These are phyloP conservation scores for Basidioascus undulatus DNA, from an alignment of 768 basidiomycete genomes.

Conservation along the genomic window DNA sequence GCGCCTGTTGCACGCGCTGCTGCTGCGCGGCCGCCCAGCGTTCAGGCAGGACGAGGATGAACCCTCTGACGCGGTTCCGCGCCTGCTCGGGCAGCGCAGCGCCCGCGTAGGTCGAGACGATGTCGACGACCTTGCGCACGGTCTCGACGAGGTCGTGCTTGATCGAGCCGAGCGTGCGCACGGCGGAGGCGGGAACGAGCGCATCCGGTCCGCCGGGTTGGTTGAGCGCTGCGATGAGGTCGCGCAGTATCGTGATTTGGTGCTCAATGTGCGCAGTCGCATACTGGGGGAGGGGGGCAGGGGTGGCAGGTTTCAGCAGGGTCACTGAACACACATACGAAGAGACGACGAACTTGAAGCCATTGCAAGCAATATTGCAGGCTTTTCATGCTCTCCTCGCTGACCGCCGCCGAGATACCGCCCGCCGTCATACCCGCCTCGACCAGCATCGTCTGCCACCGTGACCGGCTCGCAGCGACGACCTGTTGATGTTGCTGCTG, in stretches of 20 bases:
- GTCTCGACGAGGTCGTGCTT: conserved; percentile 69
- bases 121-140: conserved; percentile 66
- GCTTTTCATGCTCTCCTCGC: conserved; percentile 71
- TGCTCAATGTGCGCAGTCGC: conserved; percentile 69
- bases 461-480: conserved; percentile 25
- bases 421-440: conserved; percentile 36
- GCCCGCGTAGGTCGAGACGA: conserved; percentile 64
- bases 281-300: conserved; percentile 27
- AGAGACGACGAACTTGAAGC: conserved; percentile 36
- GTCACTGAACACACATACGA: no score
- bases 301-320: no score
- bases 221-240: conserved; percentile 43
- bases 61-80: conserved; percentile 40
- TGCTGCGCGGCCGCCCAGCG: conserved; percentile 38
- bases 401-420: conserved; percentile 62
- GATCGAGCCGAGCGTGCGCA: conserved; percentile 37
- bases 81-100: conserved; percentile 69
- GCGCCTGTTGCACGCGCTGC: conserved; percentile 3
- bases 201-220: conserved; percentile 12
- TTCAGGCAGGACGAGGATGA: conserved; percentile 55
- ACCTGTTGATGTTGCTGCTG: conserved; percentile 1
- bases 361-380: conserved; percentile 68
- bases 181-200: conserved; percentile 26
- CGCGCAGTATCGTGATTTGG: conserved; percentile 58
- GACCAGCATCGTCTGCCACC: conserved; percentile 60